Conservation (phyloP, 108 stramenopile species). For the Cyclotella distinguenda region DNA sequence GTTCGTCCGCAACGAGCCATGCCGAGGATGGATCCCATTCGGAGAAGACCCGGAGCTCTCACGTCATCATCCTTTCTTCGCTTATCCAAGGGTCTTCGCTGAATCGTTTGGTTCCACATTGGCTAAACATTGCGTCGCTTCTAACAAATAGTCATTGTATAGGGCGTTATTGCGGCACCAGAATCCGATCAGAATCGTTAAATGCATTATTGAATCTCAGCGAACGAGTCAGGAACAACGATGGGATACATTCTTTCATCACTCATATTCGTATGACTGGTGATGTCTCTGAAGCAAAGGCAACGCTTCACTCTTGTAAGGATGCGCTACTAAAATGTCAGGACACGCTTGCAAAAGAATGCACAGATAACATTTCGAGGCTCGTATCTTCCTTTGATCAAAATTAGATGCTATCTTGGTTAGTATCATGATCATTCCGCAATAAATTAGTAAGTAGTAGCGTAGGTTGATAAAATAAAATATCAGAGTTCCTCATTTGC, state of each 20-base stretch:
- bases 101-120: slow-evolving; percentile 26
- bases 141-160: slow-evolving; percentile 27
- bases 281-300: background rate
- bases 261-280: slow-evolving; percentile 5
- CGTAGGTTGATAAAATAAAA: too few species aligned
- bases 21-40: slow-evolving; percentile 37
- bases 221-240: slow-evolving; percentile 2
- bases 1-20: slow-evolving; percentile 28
- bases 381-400: slow-evolving; percentile 11
- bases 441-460: too few species aligned
- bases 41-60: slow-evolving; percentile 11
- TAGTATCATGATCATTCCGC: background rate
- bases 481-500: slow-evolving; percentile 4
- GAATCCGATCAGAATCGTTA: slow-evolving; percentile 5
- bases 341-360: background rate
- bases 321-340: background rate
- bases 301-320: background rate
- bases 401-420: slow-evolving; percentile 1
- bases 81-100: slow-evolving; percentile 34
- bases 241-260: background rate
- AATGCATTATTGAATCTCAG: slow-evolving; percentile 10
- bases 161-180: slow-evolving; percentile 33
- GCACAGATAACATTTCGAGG: slow-evolving; percentile 2
- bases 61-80: slow-evolving; percentile 23
- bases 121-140: slow-evolving; percentile 18